Evolutionary conservation across 1,284 basidiomycete species (phyloP).

Genomic region (Schizophyllum commune): DNA sequence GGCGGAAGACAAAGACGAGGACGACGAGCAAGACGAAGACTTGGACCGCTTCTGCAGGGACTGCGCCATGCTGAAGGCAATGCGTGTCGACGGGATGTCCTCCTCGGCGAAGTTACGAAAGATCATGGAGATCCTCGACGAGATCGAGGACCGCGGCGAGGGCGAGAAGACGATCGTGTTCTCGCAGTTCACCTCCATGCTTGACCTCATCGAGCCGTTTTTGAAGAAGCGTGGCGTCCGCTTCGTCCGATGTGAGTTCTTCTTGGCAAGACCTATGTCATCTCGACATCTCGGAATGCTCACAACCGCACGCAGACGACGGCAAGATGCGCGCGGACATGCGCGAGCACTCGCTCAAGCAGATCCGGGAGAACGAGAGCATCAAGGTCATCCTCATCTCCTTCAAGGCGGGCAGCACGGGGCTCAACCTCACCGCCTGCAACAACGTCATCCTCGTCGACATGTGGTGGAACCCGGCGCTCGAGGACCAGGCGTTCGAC

Average conservation of each 20-base stretch:
- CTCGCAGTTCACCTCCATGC: slow-evolving; percentile 86
- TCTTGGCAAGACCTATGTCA: slow-evolving; percentile 4
- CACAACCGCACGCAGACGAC: slow-evolving; percentile 52
- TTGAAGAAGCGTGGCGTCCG: slow-evolving; percentile 56
- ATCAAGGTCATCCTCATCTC: slow-evolving; percentile 85
- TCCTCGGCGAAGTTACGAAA: slow-evolving; percentile 86
- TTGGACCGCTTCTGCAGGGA: slow-evolving; percentile 46
- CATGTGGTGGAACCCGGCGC: slow-evolving; percentile 93
- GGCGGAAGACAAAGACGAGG: slow-evolving; percentile 26
- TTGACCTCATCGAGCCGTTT: slow-evolving; percentile 84
- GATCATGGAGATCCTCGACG: slow-evolving; percentile 65
- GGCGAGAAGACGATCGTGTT: slow-evolving; percentile 84
- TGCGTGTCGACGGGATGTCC: slow-evolving; percentile 31
- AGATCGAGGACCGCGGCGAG: slow-evolving; percentile 57
- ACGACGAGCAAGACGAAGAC: slow-evolving; percentile 29
- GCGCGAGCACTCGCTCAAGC: slow-evolving; percentile 67
- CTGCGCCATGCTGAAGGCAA: slow-evolving; percentile 33
- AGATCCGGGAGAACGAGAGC: slow-evolving; percentile 56
- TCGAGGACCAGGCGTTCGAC: slow-evolving; percentile 93
- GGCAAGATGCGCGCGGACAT: slow-evolving; percentile 76
- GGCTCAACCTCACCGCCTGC: slow-evolving; percentile 90
- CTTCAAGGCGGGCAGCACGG: slow-evolving; percentile 93
- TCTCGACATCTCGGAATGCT: slow-evolving; percentile 4
- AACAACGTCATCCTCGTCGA: slow-evolving; percentile 92
- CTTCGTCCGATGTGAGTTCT: slow-evolving; percentile 78